Conservation (phyloP, 140 eudicot species). For the Ambrosia hybrid region DNA sequence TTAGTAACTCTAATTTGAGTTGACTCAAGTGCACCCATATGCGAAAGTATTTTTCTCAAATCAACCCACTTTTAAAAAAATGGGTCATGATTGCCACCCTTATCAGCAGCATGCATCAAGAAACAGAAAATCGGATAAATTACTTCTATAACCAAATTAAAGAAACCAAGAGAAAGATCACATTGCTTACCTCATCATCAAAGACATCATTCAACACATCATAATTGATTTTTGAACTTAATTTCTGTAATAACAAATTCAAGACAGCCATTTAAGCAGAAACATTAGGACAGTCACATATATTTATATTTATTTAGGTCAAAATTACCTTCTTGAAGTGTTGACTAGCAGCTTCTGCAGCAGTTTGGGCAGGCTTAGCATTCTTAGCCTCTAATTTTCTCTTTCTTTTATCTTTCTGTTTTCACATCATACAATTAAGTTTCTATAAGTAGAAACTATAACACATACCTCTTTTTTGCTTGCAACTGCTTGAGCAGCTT, state of each 20-base stretch:
- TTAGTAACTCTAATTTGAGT: too few species aligned
- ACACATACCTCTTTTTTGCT: slow-evolving; percentile 27
- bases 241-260: slow-evolving; percentile 24
- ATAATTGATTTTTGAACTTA: slow-evolving; percentile 42
- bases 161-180: not conserved
- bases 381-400: slow-evolving; percentile 51
- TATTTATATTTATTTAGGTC: not conserved
- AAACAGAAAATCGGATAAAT: too few species aligned
- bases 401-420: slow-evolving; percentile 43
- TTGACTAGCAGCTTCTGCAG: slow-evolving; percentile 55
- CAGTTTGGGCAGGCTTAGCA: slow-evolving; percentile 51
- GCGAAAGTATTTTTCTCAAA: too few species aligned
- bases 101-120: too few species aligned
- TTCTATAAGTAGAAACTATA: too few species aligned
- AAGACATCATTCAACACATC: slow-evolving; percentile 23
- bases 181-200: not conserved
- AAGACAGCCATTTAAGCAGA: not conserved
- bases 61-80: too few species aligned
- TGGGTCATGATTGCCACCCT: too few species aligned
- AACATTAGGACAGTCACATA: too few species aligned
- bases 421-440: slow-evolving; percentile 15
- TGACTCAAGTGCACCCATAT: too few species aligned
- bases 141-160: not conserved
- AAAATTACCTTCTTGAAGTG: slow-evolving; percentile 29
- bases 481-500: slow-evolving; percentile 41